Conservation (phyloP, 2,329 filamentous ascomycete genomes). For the Sporothrix pallida region DNA sequence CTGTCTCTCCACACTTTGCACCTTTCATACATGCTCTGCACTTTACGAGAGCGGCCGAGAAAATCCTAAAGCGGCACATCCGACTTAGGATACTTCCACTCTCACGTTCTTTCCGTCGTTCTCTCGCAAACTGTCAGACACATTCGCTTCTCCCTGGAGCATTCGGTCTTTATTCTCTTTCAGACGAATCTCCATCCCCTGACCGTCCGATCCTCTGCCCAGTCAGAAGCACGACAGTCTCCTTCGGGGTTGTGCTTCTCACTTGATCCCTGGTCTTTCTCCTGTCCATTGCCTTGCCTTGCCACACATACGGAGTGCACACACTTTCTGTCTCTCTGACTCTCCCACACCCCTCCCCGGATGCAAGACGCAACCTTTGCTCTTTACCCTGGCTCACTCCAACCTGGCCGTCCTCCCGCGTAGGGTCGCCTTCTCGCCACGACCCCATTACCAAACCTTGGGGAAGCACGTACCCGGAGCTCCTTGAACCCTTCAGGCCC, state of each 20-base stretch:
- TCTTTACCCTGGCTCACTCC: constrained; percentile 23
- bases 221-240: background rate
- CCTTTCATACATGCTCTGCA: constrained; percentile 1
- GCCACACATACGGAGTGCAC: background rate
- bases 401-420: background rate
- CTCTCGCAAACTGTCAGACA: background rate
- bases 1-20: constrained; percentile 11
- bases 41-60: constrained; percentile 15
- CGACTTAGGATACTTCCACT: constrained; percentile 5
- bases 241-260: background rate
- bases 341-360: constrained; percentile 14
- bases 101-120: background rate
- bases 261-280: constrained; percentile 6
- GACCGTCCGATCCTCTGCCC: constrained; percentile 4
- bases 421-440: constrained; percentile 12
- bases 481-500: constrained; percentile 6
- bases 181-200: constrained; percentile 15
- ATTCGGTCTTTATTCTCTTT: background rate
- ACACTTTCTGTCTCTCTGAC: too few species aligned
- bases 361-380: constrained; percentile 24
- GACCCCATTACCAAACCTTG: constrained; percentile 27
- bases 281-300: constrained; percentile 11
- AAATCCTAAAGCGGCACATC: background rate
- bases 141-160: constrained; percentile 4
- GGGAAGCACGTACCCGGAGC: constrained; percentile 31